Conservation (phyloP, 2,329 filamentous ascomycete species). For the Fusarium dlaminii region DNA sequence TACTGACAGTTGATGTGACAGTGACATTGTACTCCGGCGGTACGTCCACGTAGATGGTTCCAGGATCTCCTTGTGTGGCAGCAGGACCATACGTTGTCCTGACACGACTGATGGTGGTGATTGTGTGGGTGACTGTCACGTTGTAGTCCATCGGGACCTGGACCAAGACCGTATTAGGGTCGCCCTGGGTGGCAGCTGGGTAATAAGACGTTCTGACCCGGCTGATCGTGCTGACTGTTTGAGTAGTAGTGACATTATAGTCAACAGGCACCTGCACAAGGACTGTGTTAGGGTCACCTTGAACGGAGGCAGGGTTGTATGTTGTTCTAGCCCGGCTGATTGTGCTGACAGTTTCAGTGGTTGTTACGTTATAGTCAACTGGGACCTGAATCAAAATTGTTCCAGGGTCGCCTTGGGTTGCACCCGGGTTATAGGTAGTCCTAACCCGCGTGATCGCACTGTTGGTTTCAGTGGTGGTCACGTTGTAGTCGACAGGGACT, state of each 20-base stretch:
- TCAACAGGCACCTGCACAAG: constrained; percentile 4
- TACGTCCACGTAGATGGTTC: not conserved
- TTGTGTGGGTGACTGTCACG: not conserved
- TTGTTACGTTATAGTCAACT: not conserved
- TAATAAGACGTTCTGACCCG: not conserved
- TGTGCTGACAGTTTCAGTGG: not conserved
- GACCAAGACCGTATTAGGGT: not conserved
- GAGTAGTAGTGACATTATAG: not conserved
- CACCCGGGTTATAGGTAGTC: constrained; percentile 4
- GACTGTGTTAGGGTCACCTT: constrained; percentile 15
- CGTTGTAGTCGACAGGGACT: not conserved
- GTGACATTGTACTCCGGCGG: constrained; percentile 4
- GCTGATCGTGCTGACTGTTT: not conserved
- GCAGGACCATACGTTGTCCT: not conserved
- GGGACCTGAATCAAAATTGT: not conserved
- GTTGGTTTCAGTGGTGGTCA: not conserved
- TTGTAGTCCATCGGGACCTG: not conserved
- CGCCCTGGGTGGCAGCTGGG: not conserved
- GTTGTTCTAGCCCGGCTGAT: not conserved
- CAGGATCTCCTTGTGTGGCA: constrained; percentile 7
- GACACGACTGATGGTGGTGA: not conserved
- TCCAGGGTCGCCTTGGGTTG: not conserved
- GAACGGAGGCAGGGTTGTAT: not conserved
- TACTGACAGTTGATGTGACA: not conserved
- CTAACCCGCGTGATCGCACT: not conserved